phyloP scores from a whole-genome alignment of 495 filamentous ascomycete genomes.

The Niebla homalea region DNA sequence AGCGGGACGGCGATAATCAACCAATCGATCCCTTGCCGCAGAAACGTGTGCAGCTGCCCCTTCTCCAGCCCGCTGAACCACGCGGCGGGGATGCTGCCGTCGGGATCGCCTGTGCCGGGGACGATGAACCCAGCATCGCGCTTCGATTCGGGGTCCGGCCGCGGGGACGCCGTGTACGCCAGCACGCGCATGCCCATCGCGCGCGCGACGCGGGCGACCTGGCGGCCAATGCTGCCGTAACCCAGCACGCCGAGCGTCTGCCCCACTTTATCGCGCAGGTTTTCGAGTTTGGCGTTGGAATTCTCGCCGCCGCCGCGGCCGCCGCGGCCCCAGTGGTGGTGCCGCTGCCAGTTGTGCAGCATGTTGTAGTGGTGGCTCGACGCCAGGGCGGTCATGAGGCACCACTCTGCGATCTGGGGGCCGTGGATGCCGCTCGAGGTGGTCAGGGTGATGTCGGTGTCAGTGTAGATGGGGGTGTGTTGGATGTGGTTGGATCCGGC shows the following conservation, averaged over 20 bases:
- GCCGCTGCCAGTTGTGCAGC: constrained; percentile 32
- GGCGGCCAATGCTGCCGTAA: constrained; percentile 74
- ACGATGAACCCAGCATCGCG: constrained; percentile 55
- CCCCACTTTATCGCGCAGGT: constrained; percentile 37
- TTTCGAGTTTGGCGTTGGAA: constrained; percentile 1
- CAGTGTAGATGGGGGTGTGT: constrained; percentile 47
- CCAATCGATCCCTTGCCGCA: constrained; percentile 57
- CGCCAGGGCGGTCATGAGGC: constrained; percentile 40
- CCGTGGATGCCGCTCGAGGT: constrained; percentile 69
- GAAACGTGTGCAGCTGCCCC: constrained; percentile 48
- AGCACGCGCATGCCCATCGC: constrained; percentile 71
- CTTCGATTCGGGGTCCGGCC: constrained; percentile 37
- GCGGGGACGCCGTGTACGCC: constrained; percentile 53
- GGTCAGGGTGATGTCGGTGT: constrained; percentile 50
- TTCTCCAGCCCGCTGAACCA: constrained; percentile 62
- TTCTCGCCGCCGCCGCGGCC: not conserved
- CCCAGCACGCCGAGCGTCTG: constrained; percentile 62
- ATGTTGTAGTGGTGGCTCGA: constrained; percentile 39
- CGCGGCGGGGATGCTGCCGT: constrained; percentile 52
- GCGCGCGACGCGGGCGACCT: constrained; percentile 53
- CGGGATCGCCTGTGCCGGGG: constrained; percentile 62
- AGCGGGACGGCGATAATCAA: constrained; percentile 64
- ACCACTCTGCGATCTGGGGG: constrained; percentile 78
- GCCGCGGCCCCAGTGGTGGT: constrained; percentile 27
- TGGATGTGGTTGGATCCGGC: constrained; percentile 62